These are phyloP conservation scores for Phialophora verrucosa DNA, from an alignment of 2,329 filamentous ascomycete species.

Conservation along the genomic window DNA sequence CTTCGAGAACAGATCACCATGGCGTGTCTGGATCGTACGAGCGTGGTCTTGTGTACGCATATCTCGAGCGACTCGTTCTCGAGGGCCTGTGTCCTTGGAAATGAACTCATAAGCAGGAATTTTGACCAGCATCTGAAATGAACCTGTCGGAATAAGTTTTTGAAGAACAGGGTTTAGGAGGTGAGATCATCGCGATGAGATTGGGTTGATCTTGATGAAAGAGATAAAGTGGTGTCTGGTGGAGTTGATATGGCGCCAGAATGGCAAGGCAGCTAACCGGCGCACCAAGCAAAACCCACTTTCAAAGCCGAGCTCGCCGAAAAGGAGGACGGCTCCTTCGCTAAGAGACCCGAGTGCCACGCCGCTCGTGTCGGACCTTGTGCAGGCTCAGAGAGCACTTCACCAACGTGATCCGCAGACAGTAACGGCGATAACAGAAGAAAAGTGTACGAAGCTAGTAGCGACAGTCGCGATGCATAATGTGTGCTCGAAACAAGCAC, in stretches of 20 bases:
- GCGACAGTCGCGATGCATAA: background rate
- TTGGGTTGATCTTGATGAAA: slow-evolving; percentile 13
- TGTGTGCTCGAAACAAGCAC: background rate
- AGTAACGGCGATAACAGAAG: background rate
- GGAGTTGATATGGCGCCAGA: slow-evolving; percentile 9
- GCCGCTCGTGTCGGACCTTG: background rate
- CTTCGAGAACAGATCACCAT: background rate
- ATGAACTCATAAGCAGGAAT: background rate
- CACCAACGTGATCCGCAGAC: background rate
- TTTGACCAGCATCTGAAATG: slow-evolving; percentile 7
- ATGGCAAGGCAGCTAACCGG: background rate
- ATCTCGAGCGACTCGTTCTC: no score
- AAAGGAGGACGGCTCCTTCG: background rate
- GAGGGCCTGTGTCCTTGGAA: background rate
- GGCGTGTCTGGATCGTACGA: background rate
- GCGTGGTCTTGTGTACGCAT: background rate
- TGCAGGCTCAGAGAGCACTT: background rate
- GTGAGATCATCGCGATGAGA: slow-evolving; percentile 1
- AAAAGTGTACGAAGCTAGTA: background rate
- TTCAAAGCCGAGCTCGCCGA: slow-evolving; percentile 5
- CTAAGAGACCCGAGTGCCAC: background rate
- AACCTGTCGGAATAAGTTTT: background rate
- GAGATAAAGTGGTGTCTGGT: slow-evolving; percentile 8
- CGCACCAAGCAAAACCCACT: background rate
- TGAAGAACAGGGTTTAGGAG: background rate